phyloP scores from a whole-genome alignment of 2,329 filamentous ascomycete species.

The Stagonosporopsis chrysanthemi region DNA sequence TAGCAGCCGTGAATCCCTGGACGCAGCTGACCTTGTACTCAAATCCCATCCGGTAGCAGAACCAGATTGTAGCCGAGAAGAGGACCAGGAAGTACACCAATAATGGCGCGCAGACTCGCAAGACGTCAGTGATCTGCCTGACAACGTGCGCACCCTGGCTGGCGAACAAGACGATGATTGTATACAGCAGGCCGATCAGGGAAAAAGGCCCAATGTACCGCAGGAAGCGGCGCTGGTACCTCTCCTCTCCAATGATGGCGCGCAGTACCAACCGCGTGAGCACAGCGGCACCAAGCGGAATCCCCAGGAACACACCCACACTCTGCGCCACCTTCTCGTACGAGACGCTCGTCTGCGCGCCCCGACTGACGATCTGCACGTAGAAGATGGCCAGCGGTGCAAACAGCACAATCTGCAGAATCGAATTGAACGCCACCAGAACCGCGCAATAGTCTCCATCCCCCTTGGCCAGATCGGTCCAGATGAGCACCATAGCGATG shows the following conservation, averaged over 20 bases:
- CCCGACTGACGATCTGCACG: slow-evolving; percentile 70
- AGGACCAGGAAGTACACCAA: slow-evolving; percentile 81
- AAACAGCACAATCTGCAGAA: slow-evolving; percentile 58
- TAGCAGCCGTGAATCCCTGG: slow-evolving; percentile 88
- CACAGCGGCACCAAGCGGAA: slow-evolving; percentile 80
- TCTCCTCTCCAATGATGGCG: slow-evolving; percentile 60
- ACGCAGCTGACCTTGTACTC: slow-evolving; percentile 74
- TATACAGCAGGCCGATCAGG: slow-evolving; percentile 83
- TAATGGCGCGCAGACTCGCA: slow-evolving; percentile 81
- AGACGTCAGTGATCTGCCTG: slow-evolving; percentile 81
- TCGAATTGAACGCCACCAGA: slow-evolving; percentile 58
- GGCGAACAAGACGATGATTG: slow-evolving; percentile 84
- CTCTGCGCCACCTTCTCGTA: slow-evolving; percentile 78
- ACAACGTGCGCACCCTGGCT: slow-evolving; percentile 83
- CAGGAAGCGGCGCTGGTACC: slow-evolving; percentile 76
- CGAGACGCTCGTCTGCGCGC: slow-evolving; percentile 54
- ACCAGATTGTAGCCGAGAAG: slow-evolving; percentile 72
- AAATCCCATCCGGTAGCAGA: slow-evolving; percentile 72
- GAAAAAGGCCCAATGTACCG: slow-evolving; percentile 75
- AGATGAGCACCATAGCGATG: slow-evolving; percentile 88
- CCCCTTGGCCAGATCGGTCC: slow-evolving; percentile 79
- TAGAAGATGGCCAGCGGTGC: slow-evolving; percentile 58
- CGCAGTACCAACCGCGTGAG: slow-evolving; percentile 74
- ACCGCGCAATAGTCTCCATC: slow-evolving; percentile 81
- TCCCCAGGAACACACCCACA: slow-evolving; percentile 82